phyloP scores from a whole-genome alignment of 2,329 filamentous ascomycete genomes.

The Chrysoporthe deuterocubensis region DNA sequence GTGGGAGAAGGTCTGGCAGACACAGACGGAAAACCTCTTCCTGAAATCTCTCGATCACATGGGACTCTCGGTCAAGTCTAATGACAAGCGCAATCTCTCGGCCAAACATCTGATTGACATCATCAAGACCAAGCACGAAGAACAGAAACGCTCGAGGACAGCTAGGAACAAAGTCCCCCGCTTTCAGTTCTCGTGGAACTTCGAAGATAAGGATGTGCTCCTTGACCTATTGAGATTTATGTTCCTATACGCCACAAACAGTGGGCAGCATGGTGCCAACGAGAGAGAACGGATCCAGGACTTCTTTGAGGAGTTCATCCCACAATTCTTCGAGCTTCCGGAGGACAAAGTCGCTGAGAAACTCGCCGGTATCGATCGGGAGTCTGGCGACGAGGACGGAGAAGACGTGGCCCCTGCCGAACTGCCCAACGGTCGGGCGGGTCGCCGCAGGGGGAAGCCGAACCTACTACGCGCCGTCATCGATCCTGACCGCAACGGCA shows the following conservation, averaged over 20 bases:
- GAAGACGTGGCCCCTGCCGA: constrained; percentile 75
- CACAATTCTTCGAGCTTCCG: constrained; percentile 76
- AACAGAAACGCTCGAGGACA: constrained; percentile 75
- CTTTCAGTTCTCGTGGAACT: constrained; percentile 76
- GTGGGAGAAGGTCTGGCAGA: constrained; percentile 99
- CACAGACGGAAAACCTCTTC: constrained; percentile 92
- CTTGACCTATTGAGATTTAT: constrained; percentile 65
- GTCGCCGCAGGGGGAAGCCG: constrained; percentile 74
- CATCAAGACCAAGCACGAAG: constrained; percentile 90
- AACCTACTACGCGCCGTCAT: constrained; percentile 85
- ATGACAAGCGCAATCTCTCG: constrained; percentile 89
- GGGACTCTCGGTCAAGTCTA: constrained; percentile 84
- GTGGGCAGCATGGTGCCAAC: constrained; percentile 70
- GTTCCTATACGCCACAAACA: constrained; percentile 68
- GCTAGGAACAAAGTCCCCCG: constrained; percentile 61
- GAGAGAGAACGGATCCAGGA: constrained; percentile 76
- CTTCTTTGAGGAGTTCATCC: constrained; percentile 78
- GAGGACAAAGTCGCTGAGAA: constrained; percentile 70
- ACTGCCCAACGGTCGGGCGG: constrained; percentile 66
- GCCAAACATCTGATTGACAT: constrained; percentile 88
- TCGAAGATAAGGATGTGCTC: constrained; percentile 72
- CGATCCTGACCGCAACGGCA: constrained; percentile 74
- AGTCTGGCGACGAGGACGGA: constrained; percentile 76
- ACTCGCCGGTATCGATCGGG: constrained; percentile 70
- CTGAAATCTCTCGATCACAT: constrained; percentile 97